Evolutionary conservation across 306 rosid genomes (phyloP).

Genomic region (Astragalus glycyphyllos): DNA sequence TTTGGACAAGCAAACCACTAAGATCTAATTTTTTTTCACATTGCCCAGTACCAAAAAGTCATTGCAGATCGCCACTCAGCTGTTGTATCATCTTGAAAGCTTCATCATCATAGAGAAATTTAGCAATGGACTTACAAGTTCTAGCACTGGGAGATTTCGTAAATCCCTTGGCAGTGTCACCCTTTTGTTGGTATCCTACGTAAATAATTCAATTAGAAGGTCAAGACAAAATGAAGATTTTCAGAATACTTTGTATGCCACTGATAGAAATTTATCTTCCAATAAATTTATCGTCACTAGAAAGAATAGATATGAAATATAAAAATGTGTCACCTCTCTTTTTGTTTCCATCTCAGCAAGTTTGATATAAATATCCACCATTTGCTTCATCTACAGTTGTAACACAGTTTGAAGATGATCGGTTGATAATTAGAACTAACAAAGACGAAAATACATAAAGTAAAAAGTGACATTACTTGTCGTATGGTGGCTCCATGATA

Average conservation of each 20-base stretch:
- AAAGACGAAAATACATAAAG: neutral
- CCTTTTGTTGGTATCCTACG: conserved; percentile 86
- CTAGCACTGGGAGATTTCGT: conserved; percentile 71
- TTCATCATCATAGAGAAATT: conserved; percentile 37
- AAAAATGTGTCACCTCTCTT: conserved; percentile 69
- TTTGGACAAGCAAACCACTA: neutral
- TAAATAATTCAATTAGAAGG: conserved; percentile 46
- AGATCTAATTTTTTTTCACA: neutral
- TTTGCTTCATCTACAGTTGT: conserved; percentile 73
- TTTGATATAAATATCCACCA: conserved; percentile 95
- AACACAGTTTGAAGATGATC: conserved; percentile 19
- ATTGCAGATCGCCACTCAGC: conserved; percentile 1
- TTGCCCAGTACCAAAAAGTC: neutral
- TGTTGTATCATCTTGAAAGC: conserved; percentile 30
- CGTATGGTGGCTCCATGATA: conserved; percentile 69
- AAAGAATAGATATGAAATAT: conserved; percentile 36
- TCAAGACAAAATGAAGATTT: neutral
- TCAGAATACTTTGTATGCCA: conserved; percentile 14
- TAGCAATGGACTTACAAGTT: conserved; percentile 71
- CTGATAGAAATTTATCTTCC: conserved; percentile 21
- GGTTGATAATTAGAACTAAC: conserved; percentile 23
- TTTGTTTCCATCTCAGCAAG: conserved; percentile 94
- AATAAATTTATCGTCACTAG: conserved; percentile 33
- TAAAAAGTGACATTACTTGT: conserved; percentile 60
- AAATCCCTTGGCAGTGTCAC: conserved; percentile 84